phyloP scores from a whole-genome alignment of 345 rosid genomes.

The Brassica napus region DNA sequence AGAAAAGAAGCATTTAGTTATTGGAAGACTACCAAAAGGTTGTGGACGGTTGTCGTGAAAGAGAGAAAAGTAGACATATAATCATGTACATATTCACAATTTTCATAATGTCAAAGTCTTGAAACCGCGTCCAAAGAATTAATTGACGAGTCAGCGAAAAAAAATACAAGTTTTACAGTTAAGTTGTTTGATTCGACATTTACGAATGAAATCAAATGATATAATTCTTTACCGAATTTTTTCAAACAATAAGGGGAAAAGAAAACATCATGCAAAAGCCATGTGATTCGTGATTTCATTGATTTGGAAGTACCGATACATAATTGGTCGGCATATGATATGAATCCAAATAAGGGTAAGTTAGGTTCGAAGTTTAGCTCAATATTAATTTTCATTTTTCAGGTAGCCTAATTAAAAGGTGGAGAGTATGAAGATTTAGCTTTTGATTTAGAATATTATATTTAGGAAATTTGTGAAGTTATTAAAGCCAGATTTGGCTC shows the following conservation, averaged over 20 bases:
- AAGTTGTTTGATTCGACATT: neutral
- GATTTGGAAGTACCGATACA: neutral
- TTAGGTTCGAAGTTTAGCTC: neutral
- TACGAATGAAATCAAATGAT: neutral
- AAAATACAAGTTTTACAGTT: neutral
- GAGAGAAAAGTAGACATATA: neutral
- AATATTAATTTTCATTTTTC: neutral
- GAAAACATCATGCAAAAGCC: neutral
- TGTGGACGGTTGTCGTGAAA: conserved; percentile 14
- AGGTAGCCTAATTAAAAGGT: neutral
- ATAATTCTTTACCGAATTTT: neutral
- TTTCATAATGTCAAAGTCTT: conserved; percentile 17
- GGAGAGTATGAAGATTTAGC: neutral
- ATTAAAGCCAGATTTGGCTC: neutral
- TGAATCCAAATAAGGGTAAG: neutral
- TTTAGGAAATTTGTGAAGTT: neutral
- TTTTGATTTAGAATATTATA: neutral
- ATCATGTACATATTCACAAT: conserved; percentile 15
- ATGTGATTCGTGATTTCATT: neutral
- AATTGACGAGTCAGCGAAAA: neutral
- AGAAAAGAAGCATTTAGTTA: neutral
- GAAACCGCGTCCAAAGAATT: conserved; percentile 14
- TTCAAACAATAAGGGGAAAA: neutral
- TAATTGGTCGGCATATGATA: neutral
- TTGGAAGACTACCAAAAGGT: conserved; percentile 23